Evolutionary conservation across 257 asterid genomes (phyloP), one percentile per base, ranked within the genome.

Genomic region (Rubia yunnanensis): DNA sequence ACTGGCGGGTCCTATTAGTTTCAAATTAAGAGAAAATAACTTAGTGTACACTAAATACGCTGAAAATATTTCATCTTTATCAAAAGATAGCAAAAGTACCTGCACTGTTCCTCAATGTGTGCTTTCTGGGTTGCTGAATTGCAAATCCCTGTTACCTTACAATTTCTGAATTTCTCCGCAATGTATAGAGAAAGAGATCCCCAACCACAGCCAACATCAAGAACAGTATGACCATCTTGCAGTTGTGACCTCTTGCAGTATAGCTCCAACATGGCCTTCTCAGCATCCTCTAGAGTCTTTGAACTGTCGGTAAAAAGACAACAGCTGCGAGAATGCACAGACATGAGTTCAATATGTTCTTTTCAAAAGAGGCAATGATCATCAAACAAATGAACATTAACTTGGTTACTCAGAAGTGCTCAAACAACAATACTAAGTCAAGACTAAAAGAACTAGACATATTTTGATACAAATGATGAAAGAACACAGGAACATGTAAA

Each of bases 151-250:
- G 96, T 92, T 60, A 92, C 71, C 73, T 83, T 80, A 76, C 88
- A 87, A 55, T 75, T 80, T n/a, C 84, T 84, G 65, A 79, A 89
- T 50, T 89, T 92, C 54, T 83, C 83, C 54, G 96, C 99, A 10
- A 87, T 74, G 76, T 84, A 84, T 0, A 92, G 60, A 59, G 86
- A 81, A 58, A 92, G 88, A 20, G 97, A 87, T 73, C 97, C 97
- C 97, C 99, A 87, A 60, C 99, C 99, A 72, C 99, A 92, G 22
- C 97, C 98, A 72, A 92, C 88, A 77, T 92, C 98, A 55, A 92
- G 97, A 77, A 89, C 95, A 49, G 94, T 73, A 41, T 89, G 96
- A 0, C 97, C 97, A 72, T 87, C 91, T 80, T 83, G 60, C 66
- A 89, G 56, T 75, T 83, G 85, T 3, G 97, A 82, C 80, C 92